Evolutionary conservation across 2,329 filamentous ascomycete genomes (phyloP).

Genomic region (Cercospora sp.): DNA sequence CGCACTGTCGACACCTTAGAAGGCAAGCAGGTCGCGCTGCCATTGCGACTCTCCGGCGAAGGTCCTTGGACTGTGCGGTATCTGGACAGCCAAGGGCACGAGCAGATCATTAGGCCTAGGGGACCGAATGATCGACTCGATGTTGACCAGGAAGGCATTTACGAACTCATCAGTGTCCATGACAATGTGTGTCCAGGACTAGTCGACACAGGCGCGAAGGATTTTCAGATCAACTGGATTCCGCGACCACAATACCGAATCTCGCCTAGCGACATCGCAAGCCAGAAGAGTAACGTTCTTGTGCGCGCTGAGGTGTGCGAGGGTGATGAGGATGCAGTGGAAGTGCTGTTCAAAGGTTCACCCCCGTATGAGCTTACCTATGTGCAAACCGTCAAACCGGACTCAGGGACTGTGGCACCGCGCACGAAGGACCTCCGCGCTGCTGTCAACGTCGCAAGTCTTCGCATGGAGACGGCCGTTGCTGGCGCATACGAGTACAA

Average conservation of each 20-base stretch:
- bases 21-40: slow-evolving; percentile 70
- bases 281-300: slow-evolving; percentile 56
- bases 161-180: slow-evolving; percentile 74
- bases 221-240: slow-evolving; percentile 83
- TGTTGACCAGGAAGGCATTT: slow-evolving; percentile 59
- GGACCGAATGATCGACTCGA: slow-evolving; percentile 38
- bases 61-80: slow-evolving; percentile 81
- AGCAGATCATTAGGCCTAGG: slow-evolving; percentile 45
- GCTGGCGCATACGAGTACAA: slow-evolving; percentile 83
- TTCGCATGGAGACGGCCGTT: slow-evolving; percentile 82
- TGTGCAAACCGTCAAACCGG: slow-evolving; percentile 70
- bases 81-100: slow-evolving; percentile 46
- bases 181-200: slow-evolving; percentile 81
- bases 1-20: slow-evolving; percentile 74
- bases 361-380: slow-evolving; percentile 84
- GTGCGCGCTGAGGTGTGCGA: slow-evolving; percentile 85
- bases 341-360: slow-evolving; percentile 73
- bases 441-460: slow-evolving; percentile 71
- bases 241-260: slow-evolving; percentile 69
- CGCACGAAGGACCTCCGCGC: slow-evolving; percentile 74
- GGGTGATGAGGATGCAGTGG: slow-evolving; percentile 86
- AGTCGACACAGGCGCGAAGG: slow-evolving; percentile 71
- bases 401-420: slow-evolving; percentile 62
- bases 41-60: slow-evolving; percentile 81
- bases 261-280: slow-evolving; percentile 64